Evolutionary conservation across 805 yeast species (phyloP), one percentile per base, ranked within the genome.

Genomic region (Kodamaea sagamina): DNA sequence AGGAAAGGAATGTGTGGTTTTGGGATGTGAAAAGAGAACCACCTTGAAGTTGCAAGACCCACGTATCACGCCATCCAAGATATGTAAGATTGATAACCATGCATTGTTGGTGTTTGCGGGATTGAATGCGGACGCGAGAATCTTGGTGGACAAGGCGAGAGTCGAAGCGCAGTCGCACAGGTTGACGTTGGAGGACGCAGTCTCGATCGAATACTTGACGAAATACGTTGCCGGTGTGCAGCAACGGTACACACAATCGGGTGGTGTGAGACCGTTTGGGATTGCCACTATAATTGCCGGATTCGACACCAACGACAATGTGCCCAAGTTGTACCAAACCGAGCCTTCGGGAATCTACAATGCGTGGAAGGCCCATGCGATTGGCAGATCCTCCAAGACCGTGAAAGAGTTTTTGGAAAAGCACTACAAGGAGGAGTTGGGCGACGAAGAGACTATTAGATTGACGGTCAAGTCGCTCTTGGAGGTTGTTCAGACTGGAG

Each of bases 241-340:
- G 67, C 99, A 93, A 65, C 80, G 84, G 65, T 93, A 92, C 68
- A 93, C 99, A 4, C 99, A 93, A 67, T 83, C 95, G 39, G 99
- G 99, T 53, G 99, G 99, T 66, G 97, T 93, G 18, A 81, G 99
- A 67, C 99, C 99, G 15, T 93, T 93, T 63, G 99, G 99, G 46
- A 86, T 93, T 54, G 84, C 97, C 40, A 93, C 97, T 21, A 73
- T 93, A 57, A 86, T 93, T 62, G 96, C 96, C 17, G 99, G 99
- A 1, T 93, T 93, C 58, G 98, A 93, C 69, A 83, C 84, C 42
- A 83, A 84, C 58, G 96, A 89, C 66, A 67, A 67, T 16, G 78
- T 75, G 25, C 97, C 98, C 35, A 83, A 79, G 62, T 77, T 93
- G 52, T 93, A 84, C 68, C 95, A 87, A 65, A 93, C 99, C 9